A percentile compares a stretch with the other conserved stretches of the same genome.
phyloP scores from a whole-genome alignment of 2,329 filamentous ascomycete species.

The Trichoderma harzianum region DNA sequence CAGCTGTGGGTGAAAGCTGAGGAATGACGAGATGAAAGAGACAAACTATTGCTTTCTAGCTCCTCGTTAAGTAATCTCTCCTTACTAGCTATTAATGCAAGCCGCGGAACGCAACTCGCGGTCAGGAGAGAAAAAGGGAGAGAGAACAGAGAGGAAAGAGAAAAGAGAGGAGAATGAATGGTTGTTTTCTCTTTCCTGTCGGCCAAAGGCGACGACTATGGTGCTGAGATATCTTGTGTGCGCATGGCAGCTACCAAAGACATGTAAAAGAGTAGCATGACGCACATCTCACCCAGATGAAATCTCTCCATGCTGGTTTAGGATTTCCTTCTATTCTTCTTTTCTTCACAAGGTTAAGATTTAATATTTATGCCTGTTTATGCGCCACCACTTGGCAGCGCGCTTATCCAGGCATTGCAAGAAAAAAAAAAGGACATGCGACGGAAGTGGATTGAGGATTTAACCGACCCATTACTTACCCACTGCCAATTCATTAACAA shows the following conservation, averaged over 20 bases:
- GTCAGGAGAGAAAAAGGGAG: not conserved
- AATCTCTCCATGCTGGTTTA: not conserved
- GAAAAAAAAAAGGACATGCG: not conserved
- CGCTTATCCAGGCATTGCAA: not conserved
- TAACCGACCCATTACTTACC: not conserved
- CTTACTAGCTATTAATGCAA: not conserved
- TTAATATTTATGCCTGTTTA: not conserved
- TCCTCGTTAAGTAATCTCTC: not conserved
- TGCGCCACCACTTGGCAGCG: not conserved
- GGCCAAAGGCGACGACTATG: not conserved
- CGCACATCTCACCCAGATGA: not conserved
- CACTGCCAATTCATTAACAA: not conserved
- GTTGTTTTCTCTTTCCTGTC: not conserved
- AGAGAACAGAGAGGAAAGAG: not conserved
- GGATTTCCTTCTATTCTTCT: not conserved
- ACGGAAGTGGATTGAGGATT: slow-evolving; percentile 1
- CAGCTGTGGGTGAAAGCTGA: not conserved
- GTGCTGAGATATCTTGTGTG: not conserved
- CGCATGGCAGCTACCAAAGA: not conserved
- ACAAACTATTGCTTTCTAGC: slow-evolving; percentile 2
- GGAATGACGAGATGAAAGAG: not conserved
- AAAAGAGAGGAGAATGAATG: not conserved
- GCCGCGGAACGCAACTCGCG: not conserved
- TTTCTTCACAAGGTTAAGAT: not conserved
- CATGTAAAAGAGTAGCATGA: not conserved